Conservation (phyloP, 148 eudicot genomes). For the Camellia lanceoleosa region DNA sequence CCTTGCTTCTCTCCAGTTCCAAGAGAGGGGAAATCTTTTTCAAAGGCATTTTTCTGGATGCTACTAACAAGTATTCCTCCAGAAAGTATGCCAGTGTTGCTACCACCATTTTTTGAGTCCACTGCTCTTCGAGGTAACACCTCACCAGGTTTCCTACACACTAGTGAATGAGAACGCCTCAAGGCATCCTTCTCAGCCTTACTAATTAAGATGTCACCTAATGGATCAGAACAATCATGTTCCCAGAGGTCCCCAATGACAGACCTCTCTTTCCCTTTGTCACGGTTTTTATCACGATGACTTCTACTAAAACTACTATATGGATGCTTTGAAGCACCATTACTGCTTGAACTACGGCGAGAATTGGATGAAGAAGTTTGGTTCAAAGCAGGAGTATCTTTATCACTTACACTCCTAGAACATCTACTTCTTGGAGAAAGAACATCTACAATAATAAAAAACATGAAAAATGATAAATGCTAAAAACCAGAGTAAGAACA, state of each 20-base stretch:
- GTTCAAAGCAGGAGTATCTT: constrained; percentile 41
- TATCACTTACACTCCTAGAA: constrained; percentile 39
- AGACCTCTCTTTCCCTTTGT: constrained; percentile 60
- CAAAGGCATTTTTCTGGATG: constrained; percentile 58
- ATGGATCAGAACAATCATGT: constrained; percentile 56
- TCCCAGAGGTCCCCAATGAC: constrained; percentile 54
- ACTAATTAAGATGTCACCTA: constrained; percentile 43
- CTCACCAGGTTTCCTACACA: constrained; percentile 52
- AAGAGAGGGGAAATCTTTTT: constrained; percentile 74
- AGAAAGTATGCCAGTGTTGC: constrained; percentile 38
- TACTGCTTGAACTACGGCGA: constrained; percentile 58
- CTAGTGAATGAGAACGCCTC: constrained; percentile 66
- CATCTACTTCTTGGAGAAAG: constrained; percentile 45
- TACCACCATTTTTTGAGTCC: constrained; percentile 31
- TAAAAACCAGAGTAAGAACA: not conserved
- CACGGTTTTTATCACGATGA: constrained; percentile 49
- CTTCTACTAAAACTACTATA: constrained; percentile 67
- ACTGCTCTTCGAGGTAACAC: constrained; percentile 30
- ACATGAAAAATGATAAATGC: not conserved
- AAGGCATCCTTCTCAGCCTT: constrained; percentile 51
- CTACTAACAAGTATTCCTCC: constrained; percentile 31
- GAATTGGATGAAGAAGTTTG: constrained; percentile 53
- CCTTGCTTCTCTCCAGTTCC: constrained; percentile 64
- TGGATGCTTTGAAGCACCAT: constrained; percentile 66
- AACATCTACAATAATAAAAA: constrained; percentile 29